Conservation (phyloP, 768 basidiomycete genomes). For the Pleurotus pulmonarius region DNA sequence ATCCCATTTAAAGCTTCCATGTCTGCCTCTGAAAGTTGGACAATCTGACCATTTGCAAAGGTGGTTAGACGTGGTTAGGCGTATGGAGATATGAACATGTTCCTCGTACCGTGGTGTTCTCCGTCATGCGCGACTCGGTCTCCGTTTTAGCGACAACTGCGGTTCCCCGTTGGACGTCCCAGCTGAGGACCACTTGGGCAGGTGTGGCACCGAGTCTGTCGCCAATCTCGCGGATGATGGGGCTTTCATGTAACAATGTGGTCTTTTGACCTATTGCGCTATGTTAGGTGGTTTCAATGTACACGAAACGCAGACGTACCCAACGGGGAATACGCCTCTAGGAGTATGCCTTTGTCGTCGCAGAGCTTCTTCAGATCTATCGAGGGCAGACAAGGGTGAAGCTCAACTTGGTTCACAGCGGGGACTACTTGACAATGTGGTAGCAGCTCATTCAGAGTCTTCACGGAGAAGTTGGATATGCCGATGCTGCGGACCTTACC, state of each 20-base stretch:
- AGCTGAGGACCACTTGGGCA: slow-evolving; percentile 52
- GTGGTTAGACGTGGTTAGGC: not conserved
- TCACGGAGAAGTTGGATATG: slow-evolving; percentile 49
- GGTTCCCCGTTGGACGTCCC: slow-evolving; percentile 61
- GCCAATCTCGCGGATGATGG: not conserved
- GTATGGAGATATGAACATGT: slow-evolving; percentile 7
- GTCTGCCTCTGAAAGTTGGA: not conserved
- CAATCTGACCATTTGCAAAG: not conserved
- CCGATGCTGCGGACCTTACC: slow-evolving; percentile 54
- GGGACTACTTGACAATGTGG: slow-evolving; percentile 36
- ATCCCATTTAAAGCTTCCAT: not conserved
- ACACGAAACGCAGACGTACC: slow-evolving; percentile 21
- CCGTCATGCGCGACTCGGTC: slow-evolving; percentile 38
- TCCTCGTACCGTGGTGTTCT: slow-evolving; percentile 38
- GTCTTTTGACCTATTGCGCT: not conserved
- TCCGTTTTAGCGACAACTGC: slow-evolving; percentile 63
- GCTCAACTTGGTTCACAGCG: slow-evolving; percentile 34
- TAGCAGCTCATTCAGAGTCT: slow-evolving; percentile 31
- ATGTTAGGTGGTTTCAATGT: not conserved
- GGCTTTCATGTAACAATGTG: not conserved
- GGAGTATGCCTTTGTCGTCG: slow-evolving; percentile 30
- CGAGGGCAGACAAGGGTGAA: slow-evolving; percentile 39
- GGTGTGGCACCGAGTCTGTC: not conserved
- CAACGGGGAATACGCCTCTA: slow-evolving; percentile 38
- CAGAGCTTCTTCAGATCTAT: slow-evolving; percentile 35